phyloP scores from a whole-genome alignment of 805 yeast genomes.

The Pichia californica region DNA sequence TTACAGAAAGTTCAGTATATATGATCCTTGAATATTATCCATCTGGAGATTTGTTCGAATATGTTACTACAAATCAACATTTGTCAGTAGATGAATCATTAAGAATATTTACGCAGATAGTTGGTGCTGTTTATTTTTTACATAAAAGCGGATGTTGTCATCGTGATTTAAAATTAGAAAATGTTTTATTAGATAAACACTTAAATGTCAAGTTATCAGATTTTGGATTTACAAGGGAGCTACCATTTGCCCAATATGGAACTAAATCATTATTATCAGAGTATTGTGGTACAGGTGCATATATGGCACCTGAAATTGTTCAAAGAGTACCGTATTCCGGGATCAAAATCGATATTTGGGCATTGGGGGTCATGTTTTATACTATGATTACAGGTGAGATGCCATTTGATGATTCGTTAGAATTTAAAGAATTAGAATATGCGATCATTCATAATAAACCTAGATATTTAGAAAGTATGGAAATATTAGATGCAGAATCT shows the following conservation, averaged over 20 bases:
- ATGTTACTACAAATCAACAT: conserved; percentile 46
- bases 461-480: conserved; percentile 31
- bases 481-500: background rate
- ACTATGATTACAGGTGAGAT: conserved; percentile 79
- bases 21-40: conserved; percentile 88
- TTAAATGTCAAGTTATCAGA: conserved; percentile 74
- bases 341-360: conserved; percentile 81
- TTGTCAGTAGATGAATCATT: conserved; percentile 46
- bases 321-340: conserved; percentile 69
- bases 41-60: conserved; percentile 68
- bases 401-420: conserved; percentile 80
- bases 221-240: conserved; percentile 90
- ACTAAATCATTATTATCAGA: conserved; percentile 52
- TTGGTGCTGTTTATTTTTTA: conserved; percentile 67
- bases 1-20: conserved; percentile 76
- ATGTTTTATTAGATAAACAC: conserved; percentile 58
- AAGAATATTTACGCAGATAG: conserved; percentile 56
- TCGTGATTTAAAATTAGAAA: conserved; percentile 92
- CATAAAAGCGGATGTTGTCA: conserved; percentile 82
- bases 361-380: conserved; percentile 81
- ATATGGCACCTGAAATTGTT: conserved; percentile 94
- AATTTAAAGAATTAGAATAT: conserved; percentile 52
- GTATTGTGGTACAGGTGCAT: conserved; percentile 89
- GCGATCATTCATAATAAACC: conserved; percentile 67
- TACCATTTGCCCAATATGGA: conserved; percentile 26